These are phyloP conservation scores for Krasilnikovozyma curviuscula DNA, from an alignment of 768 basidiomycete genomes.

Conservation along the genomic window DNA sequence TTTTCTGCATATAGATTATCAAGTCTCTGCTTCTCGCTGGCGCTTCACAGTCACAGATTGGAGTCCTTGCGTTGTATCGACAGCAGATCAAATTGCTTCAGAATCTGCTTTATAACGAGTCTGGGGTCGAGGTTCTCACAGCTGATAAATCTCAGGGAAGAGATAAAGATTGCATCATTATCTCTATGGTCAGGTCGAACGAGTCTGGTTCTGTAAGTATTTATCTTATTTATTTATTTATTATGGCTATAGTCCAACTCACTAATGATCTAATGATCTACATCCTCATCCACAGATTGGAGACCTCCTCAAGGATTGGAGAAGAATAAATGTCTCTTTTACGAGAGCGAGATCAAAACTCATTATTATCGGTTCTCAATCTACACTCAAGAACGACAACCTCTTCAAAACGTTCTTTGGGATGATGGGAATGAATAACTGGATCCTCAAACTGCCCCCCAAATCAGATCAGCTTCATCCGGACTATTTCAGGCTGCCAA, in stretches of 20 bases:
- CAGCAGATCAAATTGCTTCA: constrained; percentile 85
- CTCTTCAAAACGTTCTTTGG: constrained; percentile 56
- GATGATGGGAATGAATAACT: constrained; percentile 49
- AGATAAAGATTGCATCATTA: constrained; percentile 86
- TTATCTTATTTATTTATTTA: background rate
- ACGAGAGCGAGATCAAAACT: constrained; percentile 81
- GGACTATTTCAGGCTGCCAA: background rate
- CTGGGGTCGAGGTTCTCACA: constrained; percentile 55
- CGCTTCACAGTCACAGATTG: constrained; percentile 50
- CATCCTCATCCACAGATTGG: constrained; percentile 41
- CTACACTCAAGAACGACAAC: constrained; percentile 36
- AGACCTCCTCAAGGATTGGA: constrained; percentile 85
- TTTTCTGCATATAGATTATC: constrained; percentile 44
- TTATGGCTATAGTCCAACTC: background rate
- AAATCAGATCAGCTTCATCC: constrained; percentile 39
- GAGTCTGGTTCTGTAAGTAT: constrained; percentile 48
- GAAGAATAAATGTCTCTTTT: constrained; percentile 88
- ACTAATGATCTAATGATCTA: background rate
- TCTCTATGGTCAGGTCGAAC: constrained; percentile 83
- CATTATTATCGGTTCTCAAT: constrained; percentile 70
- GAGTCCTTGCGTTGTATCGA: constrained; percentile 75
- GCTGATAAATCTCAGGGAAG: constrained; percentile 86
- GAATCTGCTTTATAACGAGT: constrained; percentile 38
- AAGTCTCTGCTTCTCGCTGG: constrained; percentile 48
- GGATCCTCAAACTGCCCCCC: constrained; percentile 46